Percentiles rank a stretch among this genome's conserved stretches.
Evolutionary conservation across 306 rosid genomes (phyloP).

Genomic region (Sechiopsis laciniata): DNA sequence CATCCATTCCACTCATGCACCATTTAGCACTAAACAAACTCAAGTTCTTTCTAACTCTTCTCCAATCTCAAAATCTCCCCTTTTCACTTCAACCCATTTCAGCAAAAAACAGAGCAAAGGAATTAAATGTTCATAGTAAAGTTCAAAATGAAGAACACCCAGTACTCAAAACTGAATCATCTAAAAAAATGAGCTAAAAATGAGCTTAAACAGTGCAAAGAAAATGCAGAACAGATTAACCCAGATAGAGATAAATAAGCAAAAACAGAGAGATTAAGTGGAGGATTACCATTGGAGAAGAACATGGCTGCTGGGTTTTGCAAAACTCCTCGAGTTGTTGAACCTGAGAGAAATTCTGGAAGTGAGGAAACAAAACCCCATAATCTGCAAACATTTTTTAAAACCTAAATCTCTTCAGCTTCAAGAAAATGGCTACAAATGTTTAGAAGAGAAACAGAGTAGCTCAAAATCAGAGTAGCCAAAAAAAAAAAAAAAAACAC

Average conservation of each 20-base stretch:
- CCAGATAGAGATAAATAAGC: constrained; percentile 21
- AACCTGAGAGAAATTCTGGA: constrained; percentile 62
- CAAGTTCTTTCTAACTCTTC: background rate
- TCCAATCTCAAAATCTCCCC: background rate
- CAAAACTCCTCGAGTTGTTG: constrained; percentile 86
- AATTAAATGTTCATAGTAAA: background rate
- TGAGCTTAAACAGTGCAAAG: background rate
- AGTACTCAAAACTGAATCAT: background rate
- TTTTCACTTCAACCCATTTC: constrained; percentile 11
- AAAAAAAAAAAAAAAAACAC: constrained; percentile 9
- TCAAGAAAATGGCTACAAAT: background rate
- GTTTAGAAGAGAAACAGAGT: constrained; percentile 3
- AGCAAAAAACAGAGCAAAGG: background rate
- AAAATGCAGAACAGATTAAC: background rate
- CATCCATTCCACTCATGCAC: constrained; percentile 14
- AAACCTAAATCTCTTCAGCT: background rate
- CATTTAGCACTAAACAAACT: constrained; percentile 2
- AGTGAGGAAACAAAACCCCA: constrained; percentile 62
- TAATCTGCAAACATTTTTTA: constrained; percentile 78
- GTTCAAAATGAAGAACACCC: constrained; percentile 11
- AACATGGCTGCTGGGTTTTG: constrained; percentile 53
- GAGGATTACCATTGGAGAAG: constrained; percentile 37
- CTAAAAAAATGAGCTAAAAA: background rate
- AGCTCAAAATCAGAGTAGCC: constrained; percentile 21
- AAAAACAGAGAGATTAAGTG: constrained; percentile 13